Evolutionary conservation across 495 filamentous ascomycete genomes (phyloP).

Genomic region (Parmelia sp.): DNA sequence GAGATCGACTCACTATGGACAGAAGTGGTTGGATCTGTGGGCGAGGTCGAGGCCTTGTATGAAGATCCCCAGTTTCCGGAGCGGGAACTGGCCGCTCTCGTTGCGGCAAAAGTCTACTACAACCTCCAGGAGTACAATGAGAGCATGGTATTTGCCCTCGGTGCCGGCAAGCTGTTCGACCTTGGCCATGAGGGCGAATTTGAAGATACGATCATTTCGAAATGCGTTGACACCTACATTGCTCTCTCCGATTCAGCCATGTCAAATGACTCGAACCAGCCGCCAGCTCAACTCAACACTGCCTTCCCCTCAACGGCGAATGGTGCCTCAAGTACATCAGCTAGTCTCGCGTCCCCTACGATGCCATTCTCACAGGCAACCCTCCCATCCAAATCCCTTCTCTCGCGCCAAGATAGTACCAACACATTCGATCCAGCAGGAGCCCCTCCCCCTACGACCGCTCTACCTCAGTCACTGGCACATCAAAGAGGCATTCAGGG

Average conservation of each 20-base stretch:
- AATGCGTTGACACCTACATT: constrained; percentile 98
- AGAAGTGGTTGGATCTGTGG: constrained; percentile 85
- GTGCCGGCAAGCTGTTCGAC: constrained; percentile 91
- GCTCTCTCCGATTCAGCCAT: constrained; percentile 61
- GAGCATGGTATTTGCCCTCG: constrained; percentile 96
- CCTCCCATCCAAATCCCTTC: constrained; percentile 84
- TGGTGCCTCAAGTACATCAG: constrained; percentile 59
- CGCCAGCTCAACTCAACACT: constrained; percentile 63
- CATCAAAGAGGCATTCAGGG: constrained; percentile 54
- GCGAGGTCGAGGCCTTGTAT: constrained; percentile 94
- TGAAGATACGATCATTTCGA: constrained; percentile 97
- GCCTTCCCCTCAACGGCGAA: constrained; percentile 59
- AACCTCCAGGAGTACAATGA: constrained; percentile 98
- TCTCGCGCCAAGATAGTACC: constrained; percentile 66
- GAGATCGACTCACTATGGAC: constrained; percentile 96
- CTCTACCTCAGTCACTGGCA: constrained; percentile 49
- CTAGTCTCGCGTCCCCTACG: constrained; percentile 73
- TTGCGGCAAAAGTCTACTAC: constrained; percentile 97
- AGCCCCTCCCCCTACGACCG: constrained; percentile 41
- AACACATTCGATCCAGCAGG: constrained; percentile 52
- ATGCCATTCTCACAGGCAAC: constrained; percentile 91
- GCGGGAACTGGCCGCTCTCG: constrained; percentile 86
- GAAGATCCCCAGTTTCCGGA: constrained; percentile 94
- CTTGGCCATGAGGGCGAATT: constrained; percentile 89
- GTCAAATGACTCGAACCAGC: constrained; percentile 42